Conservation (phyloP, 495 filamentous ascomycete species). For the Xylaria grammica region DNA sequence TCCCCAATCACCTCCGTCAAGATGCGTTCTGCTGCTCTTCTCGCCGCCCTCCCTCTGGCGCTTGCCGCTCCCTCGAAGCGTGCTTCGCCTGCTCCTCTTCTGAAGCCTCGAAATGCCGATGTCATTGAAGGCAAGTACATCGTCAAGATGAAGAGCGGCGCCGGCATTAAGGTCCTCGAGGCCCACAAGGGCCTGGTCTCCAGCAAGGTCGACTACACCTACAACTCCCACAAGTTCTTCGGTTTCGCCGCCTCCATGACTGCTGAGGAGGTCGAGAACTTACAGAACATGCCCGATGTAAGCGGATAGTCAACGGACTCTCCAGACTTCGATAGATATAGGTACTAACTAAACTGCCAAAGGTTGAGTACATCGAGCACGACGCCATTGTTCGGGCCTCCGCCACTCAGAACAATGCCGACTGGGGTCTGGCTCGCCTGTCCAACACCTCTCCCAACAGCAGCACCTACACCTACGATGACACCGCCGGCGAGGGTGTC, state of each 20-base stretch:
- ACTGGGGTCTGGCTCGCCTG: slow-evolving; percentile 62
- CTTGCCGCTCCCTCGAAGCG: slow-evolving; percentile 38
- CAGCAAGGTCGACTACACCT: slow-evolving; percentile 46
- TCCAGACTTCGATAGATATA: background rate
- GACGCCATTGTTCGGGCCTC: slow-evolving; percentile 51
- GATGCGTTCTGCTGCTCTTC: slow-evolving; percentile 32
- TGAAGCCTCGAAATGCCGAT: slow-evolving; percentile 33
- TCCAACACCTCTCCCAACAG: slow-evolving; percentile 47
- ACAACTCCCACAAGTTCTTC: slow-evolving; percentile 47
- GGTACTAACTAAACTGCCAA: slow-evolving; percentile 23
- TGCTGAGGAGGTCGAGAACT: slow-evolving; percentile 42
- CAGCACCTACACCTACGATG: slow-evolving; percentile 62
- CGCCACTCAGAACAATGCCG: slow-evolving; percentile 51
- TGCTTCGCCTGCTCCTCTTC: slow-evolving; percentile 31
- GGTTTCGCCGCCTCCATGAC: slow-evolving; percentile 50
- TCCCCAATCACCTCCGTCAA: slow-evolving; percentile 19
- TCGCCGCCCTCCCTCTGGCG: slow-evolving; percentile 38
- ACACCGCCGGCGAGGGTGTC: slow-evolving; percentile 58
- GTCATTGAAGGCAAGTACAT: slow-evolving; percentile 51
- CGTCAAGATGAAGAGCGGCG: slow-evolving; percentile 45
- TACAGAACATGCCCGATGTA: slow-evolving; percentile 48
- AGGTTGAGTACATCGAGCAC: slow-evolving; percentile 60
- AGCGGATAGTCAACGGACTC: slow-evolving; percentile 21
- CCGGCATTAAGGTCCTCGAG: slow-evolving; percentile 37
- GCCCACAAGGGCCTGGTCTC: slow-evolving; percentile 38